phyloP scores from a whole-genome alignment of 805 yeast genomes.

The Ogataea siamensis region DNA sequence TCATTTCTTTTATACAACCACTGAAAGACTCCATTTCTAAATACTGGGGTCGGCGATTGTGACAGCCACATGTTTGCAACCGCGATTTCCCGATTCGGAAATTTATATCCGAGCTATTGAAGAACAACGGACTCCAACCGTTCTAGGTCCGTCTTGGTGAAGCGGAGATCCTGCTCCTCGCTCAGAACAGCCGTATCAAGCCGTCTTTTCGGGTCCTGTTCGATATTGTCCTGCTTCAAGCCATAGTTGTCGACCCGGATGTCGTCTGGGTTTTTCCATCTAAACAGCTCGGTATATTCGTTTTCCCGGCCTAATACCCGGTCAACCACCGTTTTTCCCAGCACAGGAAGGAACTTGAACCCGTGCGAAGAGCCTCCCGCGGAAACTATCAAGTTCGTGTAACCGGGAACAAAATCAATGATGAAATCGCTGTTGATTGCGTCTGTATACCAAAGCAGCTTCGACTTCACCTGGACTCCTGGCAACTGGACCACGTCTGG shows the following conservation, averaged over 20 bases:
- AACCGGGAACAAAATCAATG: slow-evolving; percentile 25
- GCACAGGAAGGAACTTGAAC: slow-evolving; percentile 20
- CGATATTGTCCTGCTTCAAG: background rate
- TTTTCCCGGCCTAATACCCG: slow-evolving; percentile 10
- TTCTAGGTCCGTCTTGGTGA: background rate
- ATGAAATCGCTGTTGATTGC: slow-evolving; percentile 25
- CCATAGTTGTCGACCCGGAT: background rate
- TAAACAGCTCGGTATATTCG: slow-evolving; percentile 17
- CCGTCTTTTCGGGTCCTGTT: background rate
- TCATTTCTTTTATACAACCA: too few species aligned
- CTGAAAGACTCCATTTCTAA: too few species aligned
- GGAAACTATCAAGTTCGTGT: slow-evolving; percentile 19
- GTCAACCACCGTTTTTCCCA: slow-evolving; percentile 20
- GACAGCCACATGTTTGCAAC: background rate
- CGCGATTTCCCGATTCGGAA: background rate
- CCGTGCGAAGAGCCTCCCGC: slow-evolving; percentile 27
- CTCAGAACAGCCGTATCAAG: slow-evolving; percentile 1
- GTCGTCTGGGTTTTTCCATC: background rate
- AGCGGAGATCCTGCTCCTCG: background rate
- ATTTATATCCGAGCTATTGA: background rate
- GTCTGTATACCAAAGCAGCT: slow-evolving; percentile 24
- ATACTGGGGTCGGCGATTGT: background rate
- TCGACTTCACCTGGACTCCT: slow-evolving; percentile 11
- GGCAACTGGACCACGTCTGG: slow-evolving; percentile 18
- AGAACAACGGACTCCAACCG: background rate